phyloP scores from a whole-genome alignment of 2,329 filamentous ascomycete genomes.

The Aspergillus alliaceus region DNA sequence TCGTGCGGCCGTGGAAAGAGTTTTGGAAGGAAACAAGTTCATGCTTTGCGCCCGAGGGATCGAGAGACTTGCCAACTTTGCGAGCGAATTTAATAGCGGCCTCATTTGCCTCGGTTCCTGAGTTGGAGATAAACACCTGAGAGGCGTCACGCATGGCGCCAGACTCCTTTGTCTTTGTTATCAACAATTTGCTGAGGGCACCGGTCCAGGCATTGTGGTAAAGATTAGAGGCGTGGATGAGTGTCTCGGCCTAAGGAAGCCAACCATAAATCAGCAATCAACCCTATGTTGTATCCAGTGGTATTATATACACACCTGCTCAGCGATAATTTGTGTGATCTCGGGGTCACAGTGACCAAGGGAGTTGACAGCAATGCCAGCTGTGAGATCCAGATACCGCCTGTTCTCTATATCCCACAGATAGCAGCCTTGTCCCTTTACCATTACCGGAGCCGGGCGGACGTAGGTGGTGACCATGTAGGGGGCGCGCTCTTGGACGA shows the following conservation, averaged over 20 bases:
- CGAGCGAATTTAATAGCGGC: constrained; percentile 95
- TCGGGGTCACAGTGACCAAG: constrained; percentile 87
- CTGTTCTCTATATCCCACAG: constrained; percentile 88
- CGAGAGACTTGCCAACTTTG: constrained; percentile 77
- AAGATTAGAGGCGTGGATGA: constrained; percentile 91
- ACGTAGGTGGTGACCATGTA: constrained; percentile 97
- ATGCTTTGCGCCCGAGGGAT: constrained; percentile 70
- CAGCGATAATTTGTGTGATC: constrained; percentile 69
- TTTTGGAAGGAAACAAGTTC: constrained; percentile 89
- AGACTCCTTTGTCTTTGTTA: constrained; percentile 75
- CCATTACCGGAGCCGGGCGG: constrained; percentile 85
- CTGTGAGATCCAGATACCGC: constrained; percentile 90
- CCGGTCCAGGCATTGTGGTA: constrained; percentile 98
- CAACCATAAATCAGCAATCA: not conserved
- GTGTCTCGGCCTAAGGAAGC: constrained; percentile 58
- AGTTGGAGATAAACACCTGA: constrained; percentile 92
- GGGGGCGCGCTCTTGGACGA: constrained; percentile 73
- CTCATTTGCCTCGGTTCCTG: constrained; percentile 95
- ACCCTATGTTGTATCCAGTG: not conserved
- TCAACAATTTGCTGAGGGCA: constrained; percentile 77
- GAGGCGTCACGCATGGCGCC: constrained; percentile 79
- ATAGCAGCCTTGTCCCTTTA: constrained; percentile 81
- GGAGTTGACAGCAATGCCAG: constrained; percentile 92
- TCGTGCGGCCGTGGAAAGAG: constrained; percentile 94
- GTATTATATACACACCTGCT: constrained; percentile 61